Conservation (phyloP, 495 filamentous ascomycete genomes). For the Monascus purpureus region DNA sequence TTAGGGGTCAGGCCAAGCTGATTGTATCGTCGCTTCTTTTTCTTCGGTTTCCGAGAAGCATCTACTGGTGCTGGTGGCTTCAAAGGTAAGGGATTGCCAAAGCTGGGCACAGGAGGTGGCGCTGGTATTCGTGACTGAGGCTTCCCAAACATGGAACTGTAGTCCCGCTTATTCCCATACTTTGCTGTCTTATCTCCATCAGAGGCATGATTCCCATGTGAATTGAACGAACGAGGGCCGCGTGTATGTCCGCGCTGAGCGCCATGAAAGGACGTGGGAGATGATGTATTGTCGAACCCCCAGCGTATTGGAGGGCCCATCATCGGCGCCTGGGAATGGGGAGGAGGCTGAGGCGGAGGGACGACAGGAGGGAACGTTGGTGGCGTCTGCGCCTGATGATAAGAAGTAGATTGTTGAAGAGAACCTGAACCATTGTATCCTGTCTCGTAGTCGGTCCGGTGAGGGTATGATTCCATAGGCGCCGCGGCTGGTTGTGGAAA, state of each 20-base stretch:
- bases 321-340: constrained; percentile 27
- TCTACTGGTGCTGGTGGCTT: constrained; percentile 42
- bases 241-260: constrained; percentile 15
- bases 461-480: constrained; percentile 15
- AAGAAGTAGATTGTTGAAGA: constrained; percentile 5
- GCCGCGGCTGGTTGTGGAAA: constrained; percentile 15
- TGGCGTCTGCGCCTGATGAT: constrained; percentile 11
- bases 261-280: constrained; percentile 10
- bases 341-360: constrained; percentile 11
- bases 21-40: constrained; percentile 67
- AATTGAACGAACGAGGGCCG: constrained; percentile 30
- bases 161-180: constrained; percentile 24
- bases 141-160: constrained; percentile 28
- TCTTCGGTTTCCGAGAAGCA: constrained; percentile 38
- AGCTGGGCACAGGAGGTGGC: constrained; percentile 48
- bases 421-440: constrained; percentile 4
- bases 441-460: constrained; percentile 16
- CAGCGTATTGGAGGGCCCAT: constrained; percentile 47
- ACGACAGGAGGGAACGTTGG: constrained; percentile 13
- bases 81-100: constrained; percentile 42
- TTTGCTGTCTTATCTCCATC: constrained; percentile 27
- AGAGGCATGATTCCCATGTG: constrained; percentile 23
- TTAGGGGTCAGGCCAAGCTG: constrained; percentile 69
- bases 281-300: constrained; percentile 33
- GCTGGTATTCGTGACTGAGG: constrained; percentile 29